Base-by-base conservation (phyloP, 768 basidiomycete genomes). In the Leccinellum rugosiceps region DNA sequence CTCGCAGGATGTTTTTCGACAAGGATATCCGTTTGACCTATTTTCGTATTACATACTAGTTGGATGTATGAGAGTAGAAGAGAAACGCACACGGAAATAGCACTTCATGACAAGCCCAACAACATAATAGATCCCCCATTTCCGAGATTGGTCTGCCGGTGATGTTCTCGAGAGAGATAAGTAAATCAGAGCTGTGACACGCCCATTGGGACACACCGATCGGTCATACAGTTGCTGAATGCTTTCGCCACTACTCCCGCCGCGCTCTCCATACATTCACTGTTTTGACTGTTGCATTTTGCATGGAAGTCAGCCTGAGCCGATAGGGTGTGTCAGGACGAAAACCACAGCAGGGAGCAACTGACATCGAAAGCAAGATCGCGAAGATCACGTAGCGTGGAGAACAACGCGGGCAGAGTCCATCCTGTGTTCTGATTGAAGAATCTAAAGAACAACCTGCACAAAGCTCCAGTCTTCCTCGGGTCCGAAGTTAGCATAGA, bases 61-160 rank as follows among this genome's bases (percentile, higher is more conserved):
- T 53, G 14, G 48, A 17, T 43, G 8, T 9, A 11, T 9, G 21
- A 13, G 4, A 50, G 31, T 11, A 50, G 25, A 19, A 21, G 47
- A 41, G 32, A 23, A 28, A 78, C 88, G 71, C 73, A 85, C 95
- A 64, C 87, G 86, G 80, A 98, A 98, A 75, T 98, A 98, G 49
- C 86, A 90, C 72, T 98, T 98, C 72, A 99, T 76, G 55, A 94
- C 87, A 50, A 96, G 77, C 15, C 88, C 90, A 1, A 95, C 94
- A 14, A 97, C 84, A 65, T 94, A 92, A 75, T 98, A 98, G 2
- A 94, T 82, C 1, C 94, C 87, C 93, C 94, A 90, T 76, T 91
- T 91, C 65, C 93, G 77, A 38, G 89, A 88, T 72, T 90, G 81
- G 28, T 83, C 78, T 50, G 84, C 74, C 17, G 86, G 83, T n/a